These are phyloP conservation scores for Prosopis cineraria DNA, from an alignment of 306 rosid genomes.

Conservation along the genomic window DNA sequence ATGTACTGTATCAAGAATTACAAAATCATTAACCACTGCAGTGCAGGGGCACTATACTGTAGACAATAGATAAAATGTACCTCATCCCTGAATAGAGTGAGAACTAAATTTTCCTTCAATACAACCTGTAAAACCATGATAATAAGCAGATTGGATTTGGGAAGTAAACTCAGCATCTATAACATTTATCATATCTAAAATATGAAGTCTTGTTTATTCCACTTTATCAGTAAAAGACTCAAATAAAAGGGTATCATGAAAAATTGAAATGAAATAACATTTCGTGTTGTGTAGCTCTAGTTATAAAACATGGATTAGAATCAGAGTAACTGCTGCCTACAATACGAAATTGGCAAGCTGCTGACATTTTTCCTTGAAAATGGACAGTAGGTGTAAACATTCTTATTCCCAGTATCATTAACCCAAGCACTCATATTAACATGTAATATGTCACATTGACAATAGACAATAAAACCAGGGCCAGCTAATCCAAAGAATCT, in stretches of 20 bases:
- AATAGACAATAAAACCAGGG: neutral
- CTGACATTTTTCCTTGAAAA: neutral
- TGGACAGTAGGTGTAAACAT: constrained; percentile 1
- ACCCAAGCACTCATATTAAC: constrained; percentile 4
- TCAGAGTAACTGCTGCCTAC: neutral
- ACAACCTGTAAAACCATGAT: constrained; percentile 67
- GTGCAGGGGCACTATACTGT: constrained; percentile 21
- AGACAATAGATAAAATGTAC: constrained; percentile 44
- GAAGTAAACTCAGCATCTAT: constrained; percentile 20
- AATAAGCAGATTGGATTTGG: constrained; percentile 29
- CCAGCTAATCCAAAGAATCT: constrained; percentile 17
- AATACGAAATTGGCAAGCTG: neutral
- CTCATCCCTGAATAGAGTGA: constrained; percentile 94
- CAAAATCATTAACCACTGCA: constrained; percentile 35
- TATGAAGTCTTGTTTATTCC: neutral
- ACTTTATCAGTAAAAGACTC: constrained; percentile 27
- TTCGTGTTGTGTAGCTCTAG: neutral
- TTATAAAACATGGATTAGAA: constrained; percentile 16
- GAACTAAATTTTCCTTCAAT: constrained; percentile 88
- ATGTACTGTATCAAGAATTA: constrained; percentile 59
- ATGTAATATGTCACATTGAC: constrained; percentile 5
- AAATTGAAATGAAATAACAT: constrained; percentile 18
- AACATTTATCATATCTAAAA: constrained; percentile 1
- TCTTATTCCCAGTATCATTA: constrained; percentile 5
- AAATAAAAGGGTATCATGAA: constrained; percentile 7